Base-by-base conservation (phyloP, 2,329 filamentous ascomycete species). In the Talaromyces verruculosus region DNA sequence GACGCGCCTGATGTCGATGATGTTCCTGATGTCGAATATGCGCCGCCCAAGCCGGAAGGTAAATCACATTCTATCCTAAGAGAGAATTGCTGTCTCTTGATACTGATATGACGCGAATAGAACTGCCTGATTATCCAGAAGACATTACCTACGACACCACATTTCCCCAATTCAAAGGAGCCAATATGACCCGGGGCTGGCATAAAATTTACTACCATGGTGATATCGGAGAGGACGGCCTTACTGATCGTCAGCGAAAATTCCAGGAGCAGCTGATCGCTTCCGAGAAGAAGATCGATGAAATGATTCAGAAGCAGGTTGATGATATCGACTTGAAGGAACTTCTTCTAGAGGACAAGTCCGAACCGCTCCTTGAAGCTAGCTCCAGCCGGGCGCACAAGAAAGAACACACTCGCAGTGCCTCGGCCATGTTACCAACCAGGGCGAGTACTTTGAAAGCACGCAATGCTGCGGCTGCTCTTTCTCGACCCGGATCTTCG, bases 1-100 rank as follows among this genome's bases (percentile, higher is more conserved):
- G 78, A 80, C 45, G 76, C 74, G 33, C 61, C 77, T 13, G 75
- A 78, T n/a, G 80, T 84, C 61, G 82, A 85, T 63, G 80, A 84
- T 67, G 83, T 91, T 53, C 88, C 89, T 30, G 93, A 97, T 64
- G 87, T 94, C 67, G 95, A 98, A 82, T 97, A 96, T 76, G 93
- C 92, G 75, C 92, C 94, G 5, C 92, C 92, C 0, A 89, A 84
- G 67, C 85, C 88, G 1, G 85, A 84, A 69, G 81, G 82, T 83
- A 74, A 65, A 74, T 67, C n/a, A 28, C 22, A 13, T 68, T 75
- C 25, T 71, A 39, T 19, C n/a, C 59, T 22, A 25, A 8, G 17
- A 43, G 10, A 15, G 6, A 1, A 11, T 63, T 59, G 33, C 51
- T 33, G n/a, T 47, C 13, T 22, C 1, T 60, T 59, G 58, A 67